Evolutionary conservation across 106 monocot genomes (phyloP).

Genomic region (Dendrobium catenatum): DNA sequence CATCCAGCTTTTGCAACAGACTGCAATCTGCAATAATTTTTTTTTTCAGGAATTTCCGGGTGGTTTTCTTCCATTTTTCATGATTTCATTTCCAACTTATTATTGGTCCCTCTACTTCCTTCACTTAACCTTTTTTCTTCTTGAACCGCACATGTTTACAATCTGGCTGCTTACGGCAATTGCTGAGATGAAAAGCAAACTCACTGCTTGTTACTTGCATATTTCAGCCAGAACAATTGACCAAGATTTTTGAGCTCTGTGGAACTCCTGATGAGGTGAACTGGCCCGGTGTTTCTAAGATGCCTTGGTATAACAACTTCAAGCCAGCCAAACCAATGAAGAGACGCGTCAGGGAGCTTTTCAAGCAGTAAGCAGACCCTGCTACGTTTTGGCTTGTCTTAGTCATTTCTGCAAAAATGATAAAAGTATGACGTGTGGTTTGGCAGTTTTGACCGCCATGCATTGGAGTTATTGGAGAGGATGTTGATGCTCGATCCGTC

Average conservation of each 20-base stretch:
- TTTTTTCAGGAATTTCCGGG: too few relatives aligned
- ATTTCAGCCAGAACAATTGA: constrained; percentile 80
- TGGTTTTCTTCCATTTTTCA: too few relatives aligned
- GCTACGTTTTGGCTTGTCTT: not conserved
- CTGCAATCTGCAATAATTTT: too few relatives aligned
- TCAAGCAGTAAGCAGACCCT: constrained; percentile 62
- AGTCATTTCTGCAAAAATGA: not conserved
- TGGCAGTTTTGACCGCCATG: constrained; percentile 90
- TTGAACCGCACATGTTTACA: too few relatives aligned
- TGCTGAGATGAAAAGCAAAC: not conserved
- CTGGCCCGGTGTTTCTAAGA: constrained; percentile 92
- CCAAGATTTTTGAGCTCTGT: constrained; percentile 90
- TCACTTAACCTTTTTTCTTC: too few relatives aligned
- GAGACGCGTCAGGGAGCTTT: constrained; percentile 79
- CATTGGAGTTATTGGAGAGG: constrained; percentile 85
- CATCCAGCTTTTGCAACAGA: too few relatives aligned
- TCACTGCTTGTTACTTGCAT: constrained; percentile 19
- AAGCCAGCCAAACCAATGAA: constrained; percentile 77
- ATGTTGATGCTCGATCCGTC: constrained; percentile 94
- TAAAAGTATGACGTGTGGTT: constrained; percentile 4
- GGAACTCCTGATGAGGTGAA: constrained; percentile 92
- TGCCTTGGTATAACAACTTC: constrained; percentile 91
- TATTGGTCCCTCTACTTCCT: too few relatives aligned
- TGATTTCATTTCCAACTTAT: too few relatives aligned
- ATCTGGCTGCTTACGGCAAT: not conserved